phyloP scores from a whole-genome alignment of 2,329 filamentous ascomycete species.

The Fusarium redolens region DNA sequence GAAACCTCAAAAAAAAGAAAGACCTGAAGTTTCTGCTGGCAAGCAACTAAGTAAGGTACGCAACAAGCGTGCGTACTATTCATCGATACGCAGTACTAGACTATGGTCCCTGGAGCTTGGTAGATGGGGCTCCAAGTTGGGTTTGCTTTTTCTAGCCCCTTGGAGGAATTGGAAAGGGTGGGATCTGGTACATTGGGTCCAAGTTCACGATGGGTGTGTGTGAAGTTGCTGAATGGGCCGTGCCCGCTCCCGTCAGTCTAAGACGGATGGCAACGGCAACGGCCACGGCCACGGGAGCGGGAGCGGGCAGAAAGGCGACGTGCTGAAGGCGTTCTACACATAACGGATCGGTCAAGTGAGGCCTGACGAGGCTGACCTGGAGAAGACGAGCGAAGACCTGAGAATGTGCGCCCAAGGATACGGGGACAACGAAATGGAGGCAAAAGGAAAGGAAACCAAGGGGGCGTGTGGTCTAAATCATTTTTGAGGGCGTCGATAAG shows the following conservation, averaged over 20 bases:
- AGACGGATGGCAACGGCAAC: slow-evolving; percentile 14
- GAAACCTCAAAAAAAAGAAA: slow-evolving; percentile 42
- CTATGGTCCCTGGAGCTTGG: slow-evolving; percentile 31
- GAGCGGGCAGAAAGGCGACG: slow-evolving; percentile 40
- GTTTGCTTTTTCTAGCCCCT: slow-evolving; percentile 45
- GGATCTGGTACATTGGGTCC: slow-evolving; percentile 44
- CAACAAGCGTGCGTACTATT: slow-evolving; percentile 20
- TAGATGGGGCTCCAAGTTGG: slow-evolving; percentile 36
- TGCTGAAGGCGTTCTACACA: slow-evolving; percentile 24
- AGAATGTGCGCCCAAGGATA: slow-evolving; percentile 9
- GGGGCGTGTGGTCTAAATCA: slow-evolving; percentile 22
- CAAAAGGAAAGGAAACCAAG: background rate
- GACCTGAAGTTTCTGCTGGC: slow-evolving; percentile 41
- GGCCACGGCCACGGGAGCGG: slow-evolving; percentile 29
- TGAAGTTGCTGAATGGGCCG: slow-evolving; percentile 36
- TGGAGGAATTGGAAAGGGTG: slow-evolving; percentile 34
- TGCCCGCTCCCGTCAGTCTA: slow-evolving; percentile 40
- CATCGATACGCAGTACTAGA: slow-evolving; percentile 20
- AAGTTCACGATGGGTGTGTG: slow-evolving; percentile 38
- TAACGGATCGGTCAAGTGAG: slow-evolving; percentile 3
- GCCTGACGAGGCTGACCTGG: slow-evolving; percentile 21
- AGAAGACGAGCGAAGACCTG: slow-evolving; percentile 11
- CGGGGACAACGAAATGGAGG: slow-evolving; percentile 3
- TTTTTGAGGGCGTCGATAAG: slow-evolving; percentile 23
- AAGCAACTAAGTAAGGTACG: slow-evolving; percentile 33